Base-by-base conservation (phyloP, 805 yeast genomes). In the Candida gorgasii region DNA sequence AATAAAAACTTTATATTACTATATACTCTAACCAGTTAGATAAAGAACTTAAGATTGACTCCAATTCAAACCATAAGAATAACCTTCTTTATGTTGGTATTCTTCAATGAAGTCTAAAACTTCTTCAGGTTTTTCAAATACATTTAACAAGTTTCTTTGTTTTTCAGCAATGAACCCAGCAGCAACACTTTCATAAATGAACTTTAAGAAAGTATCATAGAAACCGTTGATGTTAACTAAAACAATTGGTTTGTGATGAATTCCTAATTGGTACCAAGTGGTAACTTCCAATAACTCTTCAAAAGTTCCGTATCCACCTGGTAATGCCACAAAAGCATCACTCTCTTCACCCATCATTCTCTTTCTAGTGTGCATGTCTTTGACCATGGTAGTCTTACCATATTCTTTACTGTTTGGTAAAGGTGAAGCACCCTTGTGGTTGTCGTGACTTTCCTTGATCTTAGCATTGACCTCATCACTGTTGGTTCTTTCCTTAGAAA, bases 281-380 rank as follows among this genome's bases (percentile, higher is more conserved):
- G 85, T 84, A 42, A 87, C 84, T 68, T 89, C 96, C 83, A 88
- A 82, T 48, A 89, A 72, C 65, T 89, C 96, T 63, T 89, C 96
- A 58, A 87, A 65, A 6, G 95, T 88, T 39, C 96, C 96, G 59
- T 81, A 88, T 2, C 96, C 96, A 48, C 96, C 96, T 11, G 96
- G 96, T 67, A 89, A 73, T 0, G 96, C 95, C 34, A 89, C 78
- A 62, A 89, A 89, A 0, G 92, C 95, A 51, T 80, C 80, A n/a
- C 92, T 83, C 61, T 85, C 90, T 55, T 78, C 75, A 20, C 89
- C 95, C 96, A 89, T 89, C 71, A 85, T 54, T 59, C 82, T 75
- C 71, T 89, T 89, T 59, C 96, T 76, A 2, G 93, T 84, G 65
- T 89, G 96, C 96, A 89, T 89, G 57, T 87, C 95, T 40, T 78